Evolutionary conservation across 441 rosid species (phyloP).

Genomic region (Populus hybrid): DNA sequence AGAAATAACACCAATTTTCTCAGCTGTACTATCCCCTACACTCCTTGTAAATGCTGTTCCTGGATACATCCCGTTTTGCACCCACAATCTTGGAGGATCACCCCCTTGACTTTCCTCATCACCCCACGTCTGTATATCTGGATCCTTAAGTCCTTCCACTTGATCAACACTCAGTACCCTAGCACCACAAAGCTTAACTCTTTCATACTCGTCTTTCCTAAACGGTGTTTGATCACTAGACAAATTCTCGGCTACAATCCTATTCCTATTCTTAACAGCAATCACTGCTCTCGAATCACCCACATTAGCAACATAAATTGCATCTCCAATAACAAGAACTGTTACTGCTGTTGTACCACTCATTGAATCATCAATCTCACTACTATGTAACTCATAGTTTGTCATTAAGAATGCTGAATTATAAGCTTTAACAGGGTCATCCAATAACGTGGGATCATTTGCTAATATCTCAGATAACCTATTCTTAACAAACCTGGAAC

Average conservation of each 20-base stretch:
- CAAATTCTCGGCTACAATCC: slow-evolving; percentile 64
- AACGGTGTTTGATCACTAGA: slow-evolving; percentile 95
- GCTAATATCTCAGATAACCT: slow-evolving; percentile 66
- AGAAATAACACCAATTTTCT: slow-evolving; percentile 77
- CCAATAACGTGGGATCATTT: slow-evolving; percentile 52
- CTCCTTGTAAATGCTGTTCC: slow-evolving; percentile 95
- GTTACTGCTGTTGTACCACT: slow-evolving; percentile 97
- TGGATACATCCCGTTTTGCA: slow-evolving; percentile 84
- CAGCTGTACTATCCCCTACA: slow-evolving; percentile 82
- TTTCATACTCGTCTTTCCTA: slow-evolving; percentile 85
- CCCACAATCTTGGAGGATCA: slow-evolving; percentile 98
- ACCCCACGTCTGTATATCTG: slow-evolving; percentile 72
- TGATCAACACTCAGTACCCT: slow-evolving; percentile 87
- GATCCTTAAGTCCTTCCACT: slow-evolving; percentile 85
- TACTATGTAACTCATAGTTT: slow-evolving; percentile 62
- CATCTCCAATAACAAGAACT: slow-evolving; percentile 80
- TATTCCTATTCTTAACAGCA: slow-evolving; percentile 58
- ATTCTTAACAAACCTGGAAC: slow-evolving; percentile 76
- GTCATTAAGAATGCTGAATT: slow-evolving; percentile 56
- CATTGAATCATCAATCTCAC: slow-evolving; percentile 81
- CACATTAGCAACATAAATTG: slow-evolving; percentile 76
- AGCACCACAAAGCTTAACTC: slow-evolving; percentile 90
- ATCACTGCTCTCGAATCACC: slow-evolving; percentile 95
- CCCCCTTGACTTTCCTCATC: slow-evolving; percentile 82
- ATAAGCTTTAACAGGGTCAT: slow-evolving; percentile 76